phyloP scores from a whole-genome alignment of 441 rosid species.

The Populus hybrid region DNA sequence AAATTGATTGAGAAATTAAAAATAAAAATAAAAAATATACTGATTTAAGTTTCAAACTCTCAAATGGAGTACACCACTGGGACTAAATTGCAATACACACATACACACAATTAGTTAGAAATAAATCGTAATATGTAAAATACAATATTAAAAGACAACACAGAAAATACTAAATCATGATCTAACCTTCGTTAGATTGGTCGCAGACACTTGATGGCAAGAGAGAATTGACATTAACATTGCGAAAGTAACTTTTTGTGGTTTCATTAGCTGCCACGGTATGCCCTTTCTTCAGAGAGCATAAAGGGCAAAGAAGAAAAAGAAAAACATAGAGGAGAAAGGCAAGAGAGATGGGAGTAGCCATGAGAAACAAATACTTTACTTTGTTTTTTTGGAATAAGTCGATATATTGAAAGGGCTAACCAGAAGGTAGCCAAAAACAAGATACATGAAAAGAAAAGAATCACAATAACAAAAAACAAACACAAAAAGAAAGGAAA shows the following conservation, averaged over 20 bases:
- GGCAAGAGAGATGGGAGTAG: neutral
- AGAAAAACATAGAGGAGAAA: neutral
- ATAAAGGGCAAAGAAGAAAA: neutral
- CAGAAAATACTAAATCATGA: neutral
- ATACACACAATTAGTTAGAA: neutral
- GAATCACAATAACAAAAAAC: too few species aligned
- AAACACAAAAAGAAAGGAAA: too few species aligned
- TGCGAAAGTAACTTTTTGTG: neutral
- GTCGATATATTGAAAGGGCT: too few species aligned
- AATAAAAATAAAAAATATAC: neutral
- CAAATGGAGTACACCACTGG: too few species aligned
- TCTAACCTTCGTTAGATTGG: constrained; percentile 9
- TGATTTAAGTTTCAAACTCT: too few species aligned
- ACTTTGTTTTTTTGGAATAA: too few species aligned
- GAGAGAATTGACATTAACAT: neutral
- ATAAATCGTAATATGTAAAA: neutral
- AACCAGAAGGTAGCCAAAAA: too few species aligned
- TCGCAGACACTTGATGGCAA: constrained; percentile 6
- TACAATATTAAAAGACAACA: neutral
- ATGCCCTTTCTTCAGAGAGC: neutral
- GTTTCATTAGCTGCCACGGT: neutral
- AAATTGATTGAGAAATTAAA: too few species aligned
- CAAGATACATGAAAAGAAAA: too few species aligned
- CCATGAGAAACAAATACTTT: neutral
- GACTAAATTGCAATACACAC: neutral